phyloP scores from a whole-genome alignment of 805 yeast genomes.

The Cyberlindnera veronae region DNA sequence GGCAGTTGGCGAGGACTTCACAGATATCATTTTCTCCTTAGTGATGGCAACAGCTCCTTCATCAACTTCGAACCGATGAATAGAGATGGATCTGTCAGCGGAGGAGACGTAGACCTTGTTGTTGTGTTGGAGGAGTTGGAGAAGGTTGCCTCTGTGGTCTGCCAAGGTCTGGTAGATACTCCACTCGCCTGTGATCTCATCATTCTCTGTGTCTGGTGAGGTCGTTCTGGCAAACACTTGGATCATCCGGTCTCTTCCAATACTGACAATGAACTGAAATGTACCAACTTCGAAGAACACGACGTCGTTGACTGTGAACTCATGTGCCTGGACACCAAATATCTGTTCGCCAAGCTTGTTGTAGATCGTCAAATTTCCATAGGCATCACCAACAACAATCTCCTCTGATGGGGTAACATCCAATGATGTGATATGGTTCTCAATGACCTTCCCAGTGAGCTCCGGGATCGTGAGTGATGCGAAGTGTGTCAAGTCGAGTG shows the following conservation, averaged over 20 bases:
- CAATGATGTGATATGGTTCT: slow-evolving; percentile 40
- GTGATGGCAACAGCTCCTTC: slow-evolving; percentile 25
- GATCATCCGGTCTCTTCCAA: slow-evolving; percentile 61
- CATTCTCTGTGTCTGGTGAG: slow-evolving; percentile 6
- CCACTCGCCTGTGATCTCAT: slow-evolving; percentile 37
- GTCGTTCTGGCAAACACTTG: slow-evolving; percentile 42
- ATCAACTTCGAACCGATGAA: slow-evolving; percentile 38
- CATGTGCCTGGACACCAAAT: slow-evolving; percentile 44
- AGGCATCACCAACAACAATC: slow-evolving; percentile 46
- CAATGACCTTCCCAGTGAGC: slow-evolving; percentile 31
- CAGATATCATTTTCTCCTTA: slow-evolving; percentile 44
- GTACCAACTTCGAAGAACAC: slow-evolving; percentile 31
- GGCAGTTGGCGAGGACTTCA: slow-evolving; percentile 49
- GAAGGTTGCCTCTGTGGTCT: slow-evolving; percentile 51
- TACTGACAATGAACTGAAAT: slow-evolving; percentile 37
- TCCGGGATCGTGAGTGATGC: slow-evolving; percentile 20
- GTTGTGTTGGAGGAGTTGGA: slow-evolving; percentile 32
- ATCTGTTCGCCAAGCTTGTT: slow-evolving; percentile 16
- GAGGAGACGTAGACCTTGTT: slow-evolving; percentile 49
- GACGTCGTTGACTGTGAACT: slow-evolving; percentile 48
- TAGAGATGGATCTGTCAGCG: slow-evolving; percentile 56
- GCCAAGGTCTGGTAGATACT: slow-evolving; percentile 56
- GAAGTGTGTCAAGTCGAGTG: slow-evolving; percentile 12
- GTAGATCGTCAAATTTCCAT: slow-evolving; percentile 37
- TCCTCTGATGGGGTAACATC: slow-evolving; percentile 31